Evolutionary conservation across 441 rosid genomes (phyloP), one percentile per base, ranked within the genome.

Genomic region (Euphorbia corollata): DNA sequence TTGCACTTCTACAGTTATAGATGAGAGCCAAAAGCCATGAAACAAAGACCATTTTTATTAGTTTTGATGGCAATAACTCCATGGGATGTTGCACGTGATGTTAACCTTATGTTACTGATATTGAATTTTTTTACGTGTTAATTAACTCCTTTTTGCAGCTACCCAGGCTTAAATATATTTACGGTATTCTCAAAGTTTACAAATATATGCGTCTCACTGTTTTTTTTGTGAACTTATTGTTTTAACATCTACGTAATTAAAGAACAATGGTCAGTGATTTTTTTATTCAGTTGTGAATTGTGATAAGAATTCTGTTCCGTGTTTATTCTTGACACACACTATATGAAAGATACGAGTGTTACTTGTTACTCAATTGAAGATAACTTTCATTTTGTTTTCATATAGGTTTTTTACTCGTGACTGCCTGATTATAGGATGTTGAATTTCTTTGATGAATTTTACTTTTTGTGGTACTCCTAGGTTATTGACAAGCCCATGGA

Each of bases 401-500:
- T 32, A 2, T 32, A 2, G 36, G 36, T 6, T 32, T 6, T 32
- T 32, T 32, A 32, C 36, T n/a, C n/a, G n/a, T n/a, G n/a, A n/a
- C n/a, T n/a, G 19, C 6, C 4, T 6, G 15, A 16, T 6, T 45
- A 53, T 27, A 51, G 32, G 20, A 20, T 54, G 38, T 11, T 45
- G 64, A 20, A 19, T 43, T 27, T 15, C 16, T 20, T 55, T 24
- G 19, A 34, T 45, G 3, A 38, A 38, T 47, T 57, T 63, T 38
- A 3, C 58, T 4, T 11, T 45, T 5, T 39, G 11, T 59, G 56
- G 36, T 60, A 6, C 45, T 38, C 4, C 68, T 53, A 77, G 80
- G 97, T 95, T 75, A 92, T 95, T 75, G 90, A 95, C 71, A 95
- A 86, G 83, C 99, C 99, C 62, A 95, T 95, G 99, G 99, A 95